These are phyloP conservation scores for Allium fistulosum DNA, from an alignment of 106 monocot genomes.

Conservation along the genomic window DNA sequence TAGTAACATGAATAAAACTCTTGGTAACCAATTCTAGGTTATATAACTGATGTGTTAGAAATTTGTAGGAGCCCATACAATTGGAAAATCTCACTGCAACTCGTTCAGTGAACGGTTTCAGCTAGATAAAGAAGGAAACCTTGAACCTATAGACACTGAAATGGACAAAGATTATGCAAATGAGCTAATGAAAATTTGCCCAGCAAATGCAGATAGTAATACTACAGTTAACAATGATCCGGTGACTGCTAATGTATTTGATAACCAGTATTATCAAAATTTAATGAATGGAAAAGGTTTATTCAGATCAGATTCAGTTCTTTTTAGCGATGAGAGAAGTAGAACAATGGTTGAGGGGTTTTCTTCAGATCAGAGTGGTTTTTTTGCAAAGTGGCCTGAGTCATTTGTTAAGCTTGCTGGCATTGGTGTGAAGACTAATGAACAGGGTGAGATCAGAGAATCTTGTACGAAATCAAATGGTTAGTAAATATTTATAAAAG, in stretches of 20 bases:
- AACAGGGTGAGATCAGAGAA: constrained; percentile 45
- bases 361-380: constrained; percentile 30
- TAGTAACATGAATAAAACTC: constrained; percentile 61
- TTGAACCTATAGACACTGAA: background rate
- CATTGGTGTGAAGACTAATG: constrained; percentile 61
- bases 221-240: constrained; percentile 12
- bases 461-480: constrained; percentile 9
- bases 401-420: constrained; percentile 54
- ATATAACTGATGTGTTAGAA: background rate
- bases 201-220: constrained; percentile 7
- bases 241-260: constrained; percentile 8
- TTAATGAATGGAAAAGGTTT: constrained; percentile 7
- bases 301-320: constrained; percentile 15
- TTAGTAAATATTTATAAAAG: background rate
- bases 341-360: constrained; percentile 15
- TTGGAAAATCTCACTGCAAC: constrained; percentile 14
- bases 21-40: constrained; percentile 29
- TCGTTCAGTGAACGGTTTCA: constrained; percentile 19
- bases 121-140: constrained; percentile 5
- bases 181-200: constrained; percentile 14
- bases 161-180: constrained; percentile 6
- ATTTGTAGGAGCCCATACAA: constrained; percentile 14
- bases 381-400: constrained; percentile 57
- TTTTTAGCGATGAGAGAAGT: constrained; percentile 1
- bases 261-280: constrained; percentile 15